Evolutionary conservation across 225 moss, liverwort and hornwort species (phyloP).

Genomic region (Physcomitrium patens): DNA sequence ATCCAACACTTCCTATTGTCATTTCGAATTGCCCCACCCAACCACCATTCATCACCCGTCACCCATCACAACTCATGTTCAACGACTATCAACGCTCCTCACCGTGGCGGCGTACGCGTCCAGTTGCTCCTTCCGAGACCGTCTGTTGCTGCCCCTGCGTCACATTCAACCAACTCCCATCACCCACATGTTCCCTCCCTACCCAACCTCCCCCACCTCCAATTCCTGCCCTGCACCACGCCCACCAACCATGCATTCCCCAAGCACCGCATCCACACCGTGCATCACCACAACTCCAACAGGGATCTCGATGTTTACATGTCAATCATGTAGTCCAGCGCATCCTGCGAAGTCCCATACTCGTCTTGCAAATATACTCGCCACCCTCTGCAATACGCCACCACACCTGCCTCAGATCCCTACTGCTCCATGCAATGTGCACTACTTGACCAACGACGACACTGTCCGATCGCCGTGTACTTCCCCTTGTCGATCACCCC

Average conservation of each 20-base stretch:
- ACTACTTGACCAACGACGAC: background rate
- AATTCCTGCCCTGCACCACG: too few relatives aligned
- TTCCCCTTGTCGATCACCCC: too few relatives aligned
- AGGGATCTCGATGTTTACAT: constrained; percentile 46
- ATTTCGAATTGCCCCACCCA: background rate
- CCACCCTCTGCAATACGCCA: constrained; percentile 74
- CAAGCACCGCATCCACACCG: background rate
- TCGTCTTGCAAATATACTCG: constrained; percentile 93
- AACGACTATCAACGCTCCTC: constrained; percentile 9
- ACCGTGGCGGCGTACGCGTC: constrained; percentile 99
- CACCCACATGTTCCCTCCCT: constrained; percentile 16
- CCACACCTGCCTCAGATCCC: constrained; percentile 7
- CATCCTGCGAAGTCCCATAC: constrained; percentile 91
- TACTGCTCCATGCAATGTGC: constrained; percentile 4
- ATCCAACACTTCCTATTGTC: too few relatives aligned
- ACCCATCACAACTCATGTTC: background rate
- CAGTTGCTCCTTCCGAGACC: constrained; percentile 75
- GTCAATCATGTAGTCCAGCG: constrained; percentile 86
- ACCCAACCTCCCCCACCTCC: too few relatives aligned
- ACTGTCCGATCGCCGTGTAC: background rate
- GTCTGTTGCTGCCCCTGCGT: constrained; percentile 86
- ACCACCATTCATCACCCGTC: background rate
- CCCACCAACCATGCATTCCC: too few relatives aligned
- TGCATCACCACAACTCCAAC: constrained; percentile 8
- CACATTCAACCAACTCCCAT: constrained; percentile 22